These are phyloP conservation scores for Boletellus deceptivus DNA, from an alignment of 1,284 basidiomycete genomes.

Conservation along the genomic window DNA sequence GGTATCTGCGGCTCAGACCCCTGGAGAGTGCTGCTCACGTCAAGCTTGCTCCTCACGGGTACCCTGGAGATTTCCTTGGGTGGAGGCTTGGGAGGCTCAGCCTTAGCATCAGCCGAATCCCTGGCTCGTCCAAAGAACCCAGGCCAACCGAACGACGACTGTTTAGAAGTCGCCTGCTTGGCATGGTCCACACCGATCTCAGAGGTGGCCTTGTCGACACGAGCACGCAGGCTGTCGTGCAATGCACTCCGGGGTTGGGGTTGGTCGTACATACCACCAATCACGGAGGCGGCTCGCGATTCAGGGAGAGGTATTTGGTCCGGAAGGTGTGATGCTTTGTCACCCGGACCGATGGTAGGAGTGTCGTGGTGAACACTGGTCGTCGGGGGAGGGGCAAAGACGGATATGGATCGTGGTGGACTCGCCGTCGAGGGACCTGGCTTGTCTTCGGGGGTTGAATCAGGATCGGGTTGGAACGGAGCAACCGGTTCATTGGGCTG, in stretches of 20 bases:
- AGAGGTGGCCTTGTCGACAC: constrained; percentile 19
- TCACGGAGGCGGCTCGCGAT: constrained; percentile 32
- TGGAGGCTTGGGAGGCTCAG: background rate
- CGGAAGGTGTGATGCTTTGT: constrained; percentile 10
- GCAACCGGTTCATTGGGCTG: constrained; percentile 6
- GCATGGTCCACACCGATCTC: constrained; percentile 22
- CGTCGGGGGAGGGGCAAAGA: constrained; percentile 9
- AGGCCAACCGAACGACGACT: constrained; percentile 4
- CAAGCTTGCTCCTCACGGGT: constrained; percentile 1
- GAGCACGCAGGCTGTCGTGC: constrained; percentile 12
- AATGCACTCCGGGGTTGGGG: constrained; percentile 16
- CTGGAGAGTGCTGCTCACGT: constrained; percentile 1
- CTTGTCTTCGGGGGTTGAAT: constrained; percentile 6
- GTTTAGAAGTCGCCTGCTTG: constrained; percentile 6
- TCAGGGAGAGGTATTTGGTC: constrained; percentile 27
- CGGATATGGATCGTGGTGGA: constrained; percentile 15
- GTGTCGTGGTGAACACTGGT: constrained; percentile 14
- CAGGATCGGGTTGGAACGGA: constrained; percentile 6
- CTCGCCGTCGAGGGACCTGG: background rate
- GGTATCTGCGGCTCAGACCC: constrained; percentile 8
- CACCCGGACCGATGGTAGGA: constrained; percentile 12
- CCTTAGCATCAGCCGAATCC: background rate
- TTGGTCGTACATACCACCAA: constrained; percentile 29
- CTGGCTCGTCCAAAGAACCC: constrained; percentile 2
- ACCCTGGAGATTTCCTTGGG: constrained; percentile 1